A percentile compares a stretch with the other conserved stretches of the same genome.
Conservation (phyloP, 495 filamentous ascomycete species). For the Penicillium daleae region DNA sequence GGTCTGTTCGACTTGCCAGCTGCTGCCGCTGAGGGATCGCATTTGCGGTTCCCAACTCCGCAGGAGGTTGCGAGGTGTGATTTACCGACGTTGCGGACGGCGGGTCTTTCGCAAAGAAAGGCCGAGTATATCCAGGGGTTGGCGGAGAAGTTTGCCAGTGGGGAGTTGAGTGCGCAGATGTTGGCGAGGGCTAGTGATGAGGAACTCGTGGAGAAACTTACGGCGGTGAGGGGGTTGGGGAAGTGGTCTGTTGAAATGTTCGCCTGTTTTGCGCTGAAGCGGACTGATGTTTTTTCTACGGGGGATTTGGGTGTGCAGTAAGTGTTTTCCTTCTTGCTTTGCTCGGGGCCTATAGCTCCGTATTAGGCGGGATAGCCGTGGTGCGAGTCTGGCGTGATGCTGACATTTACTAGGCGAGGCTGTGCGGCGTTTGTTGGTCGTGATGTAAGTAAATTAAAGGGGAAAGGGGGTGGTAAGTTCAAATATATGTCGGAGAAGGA, state of each 20-base stretch:
- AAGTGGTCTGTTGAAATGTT: conserved; percentile 98
- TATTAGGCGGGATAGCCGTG: neutral
- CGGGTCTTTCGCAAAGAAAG: conserved; percentile 88
- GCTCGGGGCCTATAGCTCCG: neutral
- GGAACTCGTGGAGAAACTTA: conserved; percentile 78
- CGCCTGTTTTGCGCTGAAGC: conserved; percentile 85
- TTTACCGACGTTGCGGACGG: conserved; percentile 71
- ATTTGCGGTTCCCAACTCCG: conserved; percentile 72
- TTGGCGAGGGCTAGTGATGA: conserved; percentile 80
- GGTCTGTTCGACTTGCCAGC: conserved; percentile 63
- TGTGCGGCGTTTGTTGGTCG: conserved; percentile 86
- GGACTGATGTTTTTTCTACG: conserved; percentile 89
- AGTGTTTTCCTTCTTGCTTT: conserved; percentile 30
- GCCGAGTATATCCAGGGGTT: conserved; percentile 91
- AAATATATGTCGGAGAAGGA: conserved; percentile 96
- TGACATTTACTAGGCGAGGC: conserved; percentile 59
- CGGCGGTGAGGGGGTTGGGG: conserved; percentile 85
- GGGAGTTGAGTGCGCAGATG: conserved; percentile 75
- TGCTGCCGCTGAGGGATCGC: neutral
- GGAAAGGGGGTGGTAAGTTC: conserved; percentile 83
- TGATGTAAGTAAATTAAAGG: conserved; percentile 83
- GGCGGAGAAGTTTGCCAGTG: conserved; percentile 74
- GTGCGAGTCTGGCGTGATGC: neutral
- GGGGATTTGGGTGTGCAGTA: conserved; percentile 93
- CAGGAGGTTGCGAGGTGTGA: conserved; percentile 63